Conservation (phyloP, 2,329 filamentous ascomycete genomes). For the Fusarium nurragi region DNA sequence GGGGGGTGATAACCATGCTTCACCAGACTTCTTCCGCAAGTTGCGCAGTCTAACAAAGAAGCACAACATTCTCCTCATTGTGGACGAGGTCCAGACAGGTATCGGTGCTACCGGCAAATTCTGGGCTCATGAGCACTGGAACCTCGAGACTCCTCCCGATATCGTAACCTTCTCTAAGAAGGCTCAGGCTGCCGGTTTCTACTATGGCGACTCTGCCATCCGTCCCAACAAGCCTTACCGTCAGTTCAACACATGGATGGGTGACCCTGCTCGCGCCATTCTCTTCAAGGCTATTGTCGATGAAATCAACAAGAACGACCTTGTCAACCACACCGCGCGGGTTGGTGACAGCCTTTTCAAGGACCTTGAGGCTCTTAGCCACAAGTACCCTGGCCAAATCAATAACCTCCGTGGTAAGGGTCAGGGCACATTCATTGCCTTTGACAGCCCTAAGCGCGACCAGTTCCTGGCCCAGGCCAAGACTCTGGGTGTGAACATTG, state of each 20-base stretch:
- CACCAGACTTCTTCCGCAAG: conserved; percentile 84
- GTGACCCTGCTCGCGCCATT: conserved; percentile 84
- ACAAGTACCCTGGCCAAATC: conserved; percentile 80
- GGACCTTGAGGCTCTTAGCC: conserved; percentile 72
- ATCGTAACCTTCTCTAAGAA: conserved; percentile 98
- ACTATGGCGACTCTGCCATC: conserved; percentile 82
- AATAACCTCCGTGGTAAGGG: conserved; percentile 86
- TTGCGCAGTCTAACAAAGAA: conserved; percentile 82
- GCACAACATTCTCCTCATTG: conserved; percentile 84
- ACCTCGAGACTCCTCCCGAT: conserved; percentile 80
- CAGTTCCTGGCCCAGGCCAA: conserved; percentile 83
- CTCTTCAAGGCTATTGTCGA: conserved; percentile 87
- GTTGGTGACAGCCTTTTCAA: conserved; percentile 82
- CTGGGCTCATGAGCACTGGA: conserved; percentile 98
- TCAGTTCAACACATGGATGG: conserved; percentile 99
- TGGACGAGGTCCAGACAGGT: conserved; percentile 94
- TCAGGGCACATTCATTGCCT: conserved; percentile 92
- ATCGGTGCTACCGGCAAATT: conserved; percentile 93
- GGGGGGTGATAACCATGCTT: conserved; percentile 94
- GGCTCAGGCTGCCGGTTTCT: conserved; percentile 92
- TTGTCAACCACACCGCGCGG: conserved; percentile 81
- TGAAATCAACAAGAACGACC: conserved; percentile 78
- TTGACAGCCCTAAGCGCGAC: conserved; percentile 83
- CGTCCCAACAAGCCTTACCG: conserved; percentile 93
- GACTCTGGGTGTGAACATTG: conserved; percentile 84